These are phyloP conservation scores for Penicillium cataractarum DNA, from an alignment of 495 filamentous ascomycete genomes.

Conservation along the genomic window DNA sequence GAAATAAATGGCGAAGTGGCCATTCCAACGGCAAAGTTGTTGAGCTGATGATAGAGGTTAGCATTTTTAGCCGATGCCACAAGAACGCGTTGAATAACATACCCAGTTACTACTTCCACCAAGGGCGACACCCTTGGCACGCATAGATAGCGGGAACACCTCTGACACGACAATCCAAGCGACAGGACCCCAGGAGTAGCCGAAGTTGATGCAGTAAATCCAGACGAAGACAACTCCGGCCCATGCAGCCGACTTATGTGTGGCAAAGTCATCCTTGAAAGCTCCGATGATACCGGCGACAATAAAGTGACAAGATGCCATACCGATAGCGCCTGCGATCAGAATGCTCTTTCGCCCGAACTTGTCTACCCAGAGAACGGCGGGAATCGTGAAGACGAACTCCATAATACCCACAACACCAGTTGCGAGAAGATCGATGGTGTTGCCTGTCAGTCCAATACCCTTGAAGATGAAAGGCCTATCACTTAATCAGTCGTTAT, in stretches of 20 bases:
- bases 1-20: constrained; percentile 5
- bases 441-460: constrained; percentile 49
- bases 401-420: constrained; percentile 68
- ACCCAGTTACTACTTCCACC: constrained; percentile 12
- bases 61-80: not conserved
- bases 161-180: constrained; percentile 21
- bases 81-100: not conserved
- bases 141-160: constrained; percentile 14
- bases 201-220: constrained; percentile 55
- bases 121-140: constrained; percentile 11
- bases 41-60: not conserved
- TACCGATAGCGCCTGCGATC: constrained; percentile 65
- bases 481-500: not conserved
- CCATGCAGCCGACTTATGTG: constrained; percentile 67
- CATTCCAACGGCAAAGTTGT: constrained; percentile 12
- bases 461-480: constrained; percentile 61
- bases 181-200: constrained; percentile 21
- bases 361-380: constrained; percentile 67
- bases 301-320: constrained; percentile 62
- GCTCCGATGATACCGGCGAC: constrained; percentile 68
- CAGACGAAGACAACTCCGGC: constrained; percentile 75
- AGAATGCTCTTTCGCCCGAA: constrained; percentile 66
- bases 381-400: constrained; percentile 63
- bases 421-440: constrained; percentile 59
- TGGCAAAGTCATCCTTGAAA: constrained; percentile 59